Percentiles rank a stretch among this genome's conserved stretches.
These are phyloP conservation scores for Neurospora tetrasperma DNA, from an alignment of 495 filamentous ascomycete species.

Conservation along the genomic window DNA sequence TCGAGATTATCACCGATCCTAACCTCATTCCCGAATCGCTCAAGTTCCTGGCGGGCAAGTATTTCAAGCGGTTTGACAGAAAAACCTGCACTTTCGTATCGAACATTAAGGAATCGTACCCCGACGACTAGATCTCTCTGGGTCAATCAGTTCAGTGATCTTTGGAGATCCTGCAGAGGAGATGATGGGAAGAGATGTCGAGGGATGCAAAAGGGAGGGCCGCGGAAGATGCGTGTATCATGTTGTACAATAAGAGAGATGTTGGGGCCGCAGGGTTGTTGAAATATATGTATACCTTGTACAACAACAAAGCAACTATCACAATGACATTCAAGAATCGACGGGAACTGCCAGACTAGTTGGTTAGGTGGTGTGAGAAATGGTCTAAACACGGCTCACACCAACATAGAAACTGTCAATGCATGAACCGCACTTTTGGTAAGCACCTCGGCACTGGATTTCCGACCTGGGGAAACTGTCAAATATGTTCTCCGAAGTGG, in stretches of 20 bases:
- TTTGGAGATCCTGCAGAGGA: not conserved
- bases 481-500: too few relatives aligned
- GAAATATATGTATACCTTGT: not conserved
- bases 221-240: not conserved
- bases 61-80: conserved; percentile 80
- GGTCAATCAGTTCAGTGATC: too few relatives aligned
- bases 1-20: conserved; percentile 48
- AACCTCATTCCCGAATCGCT: conserved; percentile 38
- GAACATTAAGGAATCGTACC: conserved; percentile 78
- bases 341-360: not conserved
- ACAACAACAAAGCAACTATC: not conserved
- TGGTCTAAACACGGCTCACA: too few relatives aligned
- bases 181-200: not conserved
- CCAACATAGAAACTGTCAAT: too few relatives aligned
- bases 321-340: not conserved
- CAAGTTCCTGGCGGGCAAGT: conserved; percentile 64
- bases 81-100: conserved; percentile 62
- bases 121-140: conserved; percentile 52
- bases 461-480: too few relatives aligned
- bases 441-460: too few relatives aligned
- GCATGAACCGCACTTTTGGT: too few relatives aligned
- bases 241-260: not conserved
- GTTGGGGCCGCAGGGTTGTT: not conserved
- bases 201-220: not conserved
- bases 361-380: not conserved